Evolutionary conservation across 73 alveolate species (phyloP), one percentile per base, ranked within the genome.

Genomic region (Paramecium sexaurelia): DNA sequence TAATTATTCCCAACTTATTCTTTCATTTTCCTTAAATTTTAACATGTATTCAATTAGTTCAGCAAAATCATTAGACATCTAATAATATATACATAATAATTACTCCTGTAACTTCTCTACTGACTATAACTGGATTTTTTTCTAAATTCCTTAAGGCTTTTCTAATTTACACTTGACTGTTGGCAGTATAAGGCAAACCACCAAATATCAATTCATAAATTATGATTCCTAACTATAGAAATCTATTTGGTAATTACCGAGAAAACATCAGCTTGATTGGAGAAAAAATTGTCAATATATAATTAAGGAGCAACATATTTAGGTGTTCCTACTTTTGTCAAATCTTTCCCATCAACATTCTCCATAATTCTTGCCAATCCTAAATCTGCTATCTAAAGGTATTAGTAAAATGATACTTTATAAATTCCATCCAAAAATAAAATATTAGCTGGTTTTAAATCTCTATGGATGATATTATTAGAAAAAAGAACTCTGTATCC

Each of bases 361-460:
- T 66, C 83, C 6, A 66, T 3, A 0, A 66, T 45, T 26, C 83
- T 66, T 5, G 83, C 83, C 47, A 66, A 29, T 10, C 83, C 83
- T 11, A 66, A 66, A 10, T 66, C 83, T 13, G 83, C 37, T 20
- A 66, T 66, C 83, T 66, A 29, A 20, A 0, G 24, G 8, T 3
- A 3, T 3, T 26, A 20, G 1, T 66, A 10, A 11, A 7, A 13
- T 29, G 0, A 51, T 66, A 66, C 83, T 26, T 66, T 66, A 10
- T 66, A 66, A n/a, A 55, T 41, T 22, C 92, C 92, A 6, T 85
- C 55, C 29, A 55, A 84, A 22, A 85, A 1, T 3, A 85, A 8
- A 3, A 85, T 85, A 33, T 85, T 85, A 0, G 92, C 92, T 57
- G 92, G 92, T 36, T 85, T 85, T 19, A 85, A 32, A 85, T 85